Base-by-base conservation (phyloP, 164 flowering plant species). In the Dillenia suffruticosa region DNA sequence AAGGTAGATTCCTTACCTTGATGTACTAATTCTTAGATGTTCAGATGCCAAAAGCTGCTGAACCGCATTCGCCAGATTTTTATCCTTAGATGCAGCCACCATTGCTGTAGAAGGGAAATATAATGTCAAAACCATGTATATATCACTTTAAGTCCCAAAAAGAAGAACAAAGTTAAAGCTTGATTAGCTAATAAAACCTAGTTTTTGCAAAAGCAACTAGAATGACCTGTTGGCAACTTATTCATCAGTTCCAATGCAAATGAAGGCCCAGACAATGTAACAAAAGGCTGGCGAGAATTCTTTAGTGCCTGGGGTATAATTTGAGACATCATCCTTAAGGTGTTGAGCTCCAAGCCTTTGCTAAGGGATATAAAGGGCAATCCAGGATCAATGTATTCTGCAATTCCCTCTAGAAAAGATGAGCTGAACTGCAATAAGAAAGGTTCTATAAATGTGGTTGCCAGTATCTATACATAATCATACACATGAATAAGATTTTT, bases 51-150 rank as follows among this genome's bases (percentile, higher is more conserved):
- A 79, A n/a, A 93, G 83, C 78, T 90, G 96, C 74, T 93, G 98
- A 71, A 73, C 87, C 56, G 92, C 82, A 79, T 76, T 81, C 63
- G 90, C 89, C 72, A 88, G 77, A 15, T 81, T 93, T 59, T 85
- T 88, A 76, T 93, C 97, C 71, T 83, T 90, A 47, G 98, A 90
- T 40, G 96, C 98, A 65, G 83, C 97, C 69, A 93, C 98, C 98
- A 93, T 85, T 54, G 97, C 98, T 93, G 76, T 68, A 74, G 67
- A 44, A 32, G 40, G 40, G 40, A 32, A 57, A 55, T 22, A 58
- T 53, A 72, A 56, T 55, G 56, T 22, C 32, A 59, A 50, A 13
- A 46, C 61, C 70, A 57, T 61, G 47, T 47, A 50, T 46, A n/a
- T 46, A n/a, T n/a, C 17, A 32, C 7, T 32, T 32, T 5, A 32